Conservation (phyloP, 495 filamentous ascomycete genomes). For the Tuber melanosporum region DNA sequence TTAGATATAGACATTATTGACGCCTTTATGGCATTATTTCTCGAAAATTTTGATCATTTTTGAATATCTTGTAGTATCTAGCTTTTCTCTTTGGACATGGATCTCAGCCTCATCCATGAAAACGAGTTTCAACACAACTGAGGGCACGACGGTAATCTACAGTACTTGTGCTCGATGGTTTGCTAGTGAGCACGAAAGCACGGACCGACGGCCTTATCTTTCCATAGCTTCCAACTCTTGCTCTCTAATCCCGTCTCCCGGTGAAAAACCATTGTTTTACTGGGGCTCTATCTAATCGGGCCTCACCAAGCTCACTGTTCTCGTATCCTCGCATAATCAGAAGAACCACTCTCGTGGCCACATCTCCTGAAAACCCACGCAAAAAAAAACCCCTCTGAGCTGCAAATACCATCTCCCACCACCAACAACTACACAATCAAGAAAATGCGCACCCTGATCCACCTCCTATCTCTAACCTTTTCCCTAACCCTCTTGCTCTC, state of each 20-base stretch:
- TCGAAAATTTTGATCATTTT: not conserved
- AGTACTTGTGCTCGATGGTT: not conserved
- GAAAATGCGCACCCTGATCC: not conserved
- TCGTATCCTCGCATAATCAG: not conserved
- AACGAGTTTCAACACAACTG: not conserved
- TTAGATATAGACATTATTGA: not conserved
- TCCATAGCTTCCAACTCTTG: not conserved
- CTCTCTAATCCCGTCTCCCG: not conserved
- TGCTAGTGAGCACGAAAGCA: not conserved
- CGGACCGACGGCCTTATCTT: not conserved
- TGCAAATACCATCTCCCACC: not conserved
- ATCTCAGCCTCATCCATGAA: not conserved
- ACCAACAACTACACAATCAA: not conserved
- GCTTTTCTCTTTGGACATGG: not conserved
- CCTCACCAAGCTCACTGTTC: not conserved
- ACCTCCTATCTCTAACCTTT: not conserved
- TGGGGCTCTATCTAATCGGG: not conserved
- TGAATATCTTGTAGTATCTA: not conserved
- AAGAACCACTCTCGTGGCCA: not conserved
- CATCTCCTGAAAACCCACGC: not conserved
- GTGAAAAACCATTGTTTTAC: not conserved
- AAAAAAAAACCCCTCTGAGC: not conserved
- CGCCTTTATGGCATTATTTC: not conserved
- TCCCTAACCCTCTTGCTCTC: conserved; percentile 2
- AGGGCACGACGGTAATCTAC: not conserved